Base-by-base conservation (phyloP, 2,329 filamentous ascomycete genomes). In the Fusarium sambucinum region DNA sequence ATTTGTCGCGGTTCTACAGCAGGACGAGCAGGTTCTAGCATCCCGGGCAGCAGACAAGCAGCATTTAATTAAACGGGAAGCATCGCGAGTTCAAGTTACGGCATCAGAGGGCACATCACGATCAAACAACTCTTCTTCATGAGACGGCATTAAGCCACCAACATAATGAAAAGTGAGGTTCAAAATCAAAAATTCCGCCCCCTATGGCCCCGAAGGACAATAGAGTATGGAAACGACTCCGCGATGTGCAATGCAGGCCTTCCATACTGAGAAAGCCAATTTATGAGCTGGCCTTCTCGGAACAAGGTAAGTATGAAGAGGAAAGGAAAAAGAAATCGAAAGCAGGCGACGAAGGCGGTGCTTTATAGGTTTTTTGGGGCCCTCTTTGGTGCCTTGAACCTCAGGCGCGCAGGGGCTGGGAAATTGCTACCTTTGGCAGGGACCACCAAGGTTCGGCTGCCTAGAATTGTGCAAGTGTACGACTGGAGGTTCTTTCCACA, bases 231-330 rank as follows among this genome's bases (percentile, higher is more conserved):
- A 80, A 64, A 76, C 74, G 79, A 83, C 82, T 79, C 83, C 83
- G 80, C 83, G 83, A 48, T 83, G 83, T 86, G 83, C 83, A 84
- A 85, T 85, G 83, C 83, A 85, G 83, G 82, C 79, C 79, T 80
- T 77, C 80, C 79, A 75, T 71, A 74, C 79, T 84, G 78, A 78
- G 73, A 65, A 60, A 70, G 73, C 75, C 78, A 71, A 78, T 78
- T 83, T 81, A 74, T 85, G 83, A 85, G 75, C 83, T 76, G 77
- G 78, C 73, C 63, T 71, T 60, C 71, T 77, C 79, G 76, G 75
- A 79, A 80, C 80, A 85, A 85, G 83, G 83, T 85, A 85, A 85
- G 83, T 85, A 85, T 85, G 80, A 83, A 81, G 79, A 82, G 77
- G 69, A 75, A 80, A 78, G 68, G 75, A 73, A 68, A 76, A 76